Conservation (phyloP, 192 early-diverging fungal genomes). For the Podila epicladia region DNA sequence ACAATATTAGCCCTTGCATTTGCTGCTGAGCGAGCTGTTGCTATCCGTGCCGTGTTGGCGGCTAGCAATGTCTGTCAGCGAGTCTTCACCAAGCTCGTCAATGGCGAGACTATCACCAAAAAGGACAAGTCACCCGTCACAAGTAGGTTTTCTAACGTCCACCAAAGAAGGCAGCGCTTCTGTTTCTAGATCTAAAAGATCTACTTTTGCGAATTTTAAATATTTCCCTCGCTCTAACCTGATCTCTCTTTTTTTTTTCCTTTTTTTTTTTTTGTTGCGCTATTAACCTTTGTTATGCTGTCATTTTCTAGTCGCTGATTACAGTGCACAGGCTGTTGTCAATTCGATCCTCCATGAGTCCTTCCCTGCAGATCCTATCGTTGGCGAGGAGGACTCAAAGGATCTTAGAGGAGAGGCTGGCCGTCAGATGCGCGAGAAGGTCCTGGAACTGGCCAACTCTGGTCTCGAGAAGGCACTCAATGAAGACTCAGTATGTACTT, state of each 20-base stretch:
- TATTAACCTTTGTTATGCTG: background rate
- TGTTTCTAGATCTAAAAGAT: slow-evolving; percentile 9
- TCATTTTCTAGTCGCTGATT: slow-evolving; percentile 83
- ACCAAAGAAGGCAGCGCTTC: background rate
- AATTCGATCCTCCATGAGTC: slow-evolving; percentile 78
- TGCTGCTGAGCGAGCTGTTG: slow-evolving; percentile 79
- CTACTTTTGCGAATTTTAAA: slow-evolving; percentile 12
- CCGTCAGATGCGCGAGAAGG: slow-evolving; percentile 74
- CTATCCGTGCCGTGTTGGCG: slow-evolving; percentile 88
- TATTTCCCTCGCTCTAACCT: background rate
- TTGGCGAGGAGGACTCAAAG: slow-evolving; percentile 95
- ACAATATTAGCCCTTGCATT: slow-evolving; percentile 48
- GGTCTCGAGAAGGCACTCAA: slow-evolving; percentile 65
- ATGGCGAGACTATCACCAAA: slow-evolving; percentile 87
- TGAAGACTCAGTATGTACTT: slow-evolving; percentile 70
- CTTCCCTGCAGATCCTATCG: slow-evolving; percentile 91
- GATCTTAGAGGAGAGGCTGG: slow-evolving; percentile 82
- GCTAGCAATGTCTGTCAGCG: slow-evolving; percentile 90
- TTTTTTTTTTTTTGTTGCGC: background rate
- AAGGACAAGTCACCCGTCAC: slow-evolving; percentile 97
- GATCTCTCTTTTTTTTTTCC: background rate
- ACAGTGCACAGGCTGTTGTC: slow-evolving; percentile 94
- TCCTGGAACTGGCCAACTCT: slow-evolving; percentile 83
- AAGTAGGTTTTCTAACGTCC: slow-evolving; percentile 54
- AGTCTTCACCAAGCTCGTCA: slow-evolving; percentile 89